Base-by-base conservation (phyloP, 179 eudicot species). In the Vitellaria paradoxa region DNA sequence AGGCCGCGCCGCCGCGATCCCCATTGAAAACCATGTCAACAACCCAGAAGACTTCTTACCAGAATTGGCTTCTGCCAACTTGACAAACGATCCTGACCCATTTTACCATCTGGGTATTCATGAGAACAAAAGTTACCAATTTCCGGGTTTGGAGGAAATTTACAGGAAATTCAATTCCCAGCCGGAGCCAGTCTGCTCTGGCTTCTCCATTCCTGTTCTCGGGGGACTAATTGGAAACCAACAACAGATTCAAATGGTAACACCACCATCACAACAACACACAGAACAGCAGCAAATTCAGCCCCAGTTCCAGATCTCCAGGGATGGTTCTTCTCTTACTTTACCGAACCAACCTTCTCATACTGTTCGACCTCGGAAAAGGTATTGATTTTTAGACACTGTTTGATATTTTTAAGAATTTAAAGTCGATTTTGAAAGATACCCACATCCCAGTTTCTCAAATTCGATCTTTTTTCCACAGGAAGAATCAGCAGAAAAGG, bases 401-500 rank as follows among this genome's bases (percentile, higher is more conserved):
- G 37, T 30, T 30, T 30, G 37, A 30, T 30, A 0, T 30, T 30
- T 30, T 30, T 30, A 30, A 30, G 1, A 30, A 30, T 30, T 30
- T 30, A 30, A 30, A 30, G 37, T 30, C 37, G 37, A 30, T 30
- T 30, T 30, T 30, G 37, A 30, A 9, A 26, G 1, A 17, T 6
- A 70, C 21, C 20, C 47, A 8, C 10, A 24, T 52, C 47, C 23
- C 26, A 20, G 9, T 14, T 47, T n/a, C 52, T 53, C 7, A 23
- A 20, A 5, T 42, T 52, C 13, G 53, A 21, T 24, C 3, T 5
- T 26, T 26, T 30, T 80, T 73, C 68, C 7, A 24, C 78, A 88
- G 91, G 89, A 88, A 82, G 80, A 90, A 85, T 76, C 84, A 85
- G 81, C 84, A 75, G 72, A 56, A 63, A 70, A 90, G 81, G 76